Base-by-base conservation (phyloP, 345 rosid species). In the thale cress (Arabidopsis thaliana) region DNA sequence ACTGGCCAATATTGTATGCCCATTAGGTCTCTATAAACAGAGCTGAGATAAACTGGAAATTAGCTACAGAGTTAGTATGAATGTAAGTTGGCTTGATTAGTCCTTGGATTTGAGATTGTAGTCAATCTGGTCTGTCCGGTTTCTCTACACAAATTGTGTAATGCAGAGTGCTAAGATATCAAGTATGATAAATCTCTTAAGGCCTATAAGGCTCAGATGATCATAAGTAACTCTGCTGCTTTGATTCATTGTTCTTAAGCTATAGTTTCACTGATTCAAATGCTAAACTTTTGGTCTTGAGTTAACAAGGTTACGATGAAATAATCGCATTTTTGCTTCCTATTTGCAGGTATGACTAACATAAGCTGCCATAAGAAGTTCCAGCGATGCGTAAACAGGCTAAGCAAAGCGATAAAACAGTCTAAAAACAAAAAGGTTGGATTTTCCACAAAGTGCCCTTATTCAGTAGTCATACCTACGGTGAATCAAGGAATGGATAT, bases 401-500 rank as follows among this genome's bases (percentile, higher is more conserved):
- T 91, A 57, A 88, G 84, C 52, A 89, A 89, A 62, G 78, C 91
- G 16, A 93, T 93, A 62, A 76, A 69, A 69, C 65, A 69, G 9
- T 69, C 80, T 1, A 76, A 76, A 28, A 63, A 37, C 60, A 69
- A 69, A 16, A 87, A 88, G 38, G 77, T 53, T 0, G 91, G 97
- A 2, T 93, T 93, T 73, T 93, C 98, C 13, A 72, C 23, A 57
- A 74, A 63, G 9, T 93, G 98, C 40, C 87, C 96, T 12, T 87
- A 88, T 70, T 85, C 89, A 5, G 82, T 77, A 23, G 96, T 85
- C 20, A 87, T 91, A 73, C 98, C 96, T 2, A 93, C 95, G 4
- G 87, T 93, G 90, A 79, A 77, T 7, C 94, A 91, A 79, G 96
- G 96, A 78, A 93, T 93, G 96, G 98, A 89, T 70, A 84, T 93